A percentile compares a stretch with the other conserved stretches of the same genome.
phyloP scores from a whole-genome alignment of 768 basidiomycete genomes.

The Trametopsis cervina region DNA sequence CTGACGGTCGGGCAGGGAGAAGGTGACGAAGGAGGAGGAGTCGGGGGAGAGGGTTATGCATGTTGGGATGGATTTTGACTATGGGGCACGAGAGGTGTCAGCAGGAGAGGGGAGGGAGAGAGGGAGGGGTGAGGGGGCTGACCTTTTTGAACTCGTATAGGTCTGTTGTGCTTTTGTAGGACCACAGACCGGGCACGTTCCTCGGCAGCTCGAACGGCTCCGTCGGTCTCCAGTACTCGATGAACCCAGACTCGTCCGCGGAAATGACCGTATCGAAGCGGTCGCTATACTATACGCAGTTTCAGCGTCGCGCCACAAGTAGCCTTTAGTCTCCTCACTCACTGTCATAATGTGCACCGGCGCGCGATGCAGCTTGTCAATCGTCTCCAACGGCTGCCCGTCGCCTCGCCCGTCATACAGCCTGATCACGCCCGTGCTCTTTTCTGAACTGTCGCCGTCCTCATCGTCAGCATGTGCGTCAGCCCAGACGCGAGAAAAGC shows the following conservation, averaged over 20 bases:
- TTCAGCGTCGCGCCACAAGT: not conserved
- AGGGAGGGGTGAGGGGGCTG: constrained; percentile 9
- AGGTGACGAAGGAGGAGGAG: constrained; percentile 84
- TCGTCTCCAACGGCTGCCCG: constrained; percentile 66
- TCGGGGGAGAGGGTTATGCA: constrained; percentile 90
- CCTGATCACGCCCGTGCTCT: constrained; percentile 63
- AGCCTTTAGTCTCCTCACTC: constrained; percentile 4
- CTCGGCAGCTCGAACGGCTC: constrained; percentile 87
- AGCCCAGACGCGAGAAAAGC: too few species aligned
- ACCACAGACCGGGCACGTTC: constrained; percentile 75
- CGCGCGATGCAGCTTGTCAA: constrained; percentile 74
- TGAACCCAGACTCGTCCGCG: constrained; percentile 88
- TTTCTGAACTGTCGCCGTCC: constrained; percentile 88
- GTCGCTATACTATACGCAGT: constrained; percentile 71
- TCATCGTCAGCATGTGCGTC: too few species aligned
- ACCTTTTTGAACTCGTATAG: constrained; percentile 99
- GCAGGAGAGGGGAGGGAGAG: too few species aligned
- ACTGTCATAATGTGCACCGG: constrained; percentile 89
- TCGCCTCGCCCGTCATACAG: constrained; percentile 92
- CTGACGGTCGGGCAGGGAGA: constrained; percentile 90
- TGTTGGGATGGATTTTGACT: constrained; percentile 90
- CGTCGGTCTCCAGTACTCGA: constrained; percentile 92
- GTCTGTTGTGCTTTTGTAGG: constrained; percentile 86
- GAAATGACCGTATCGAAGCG: constrained; percentile 88
- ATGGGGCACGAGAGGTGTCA: too few species aligned